These are phyloP conservation scores for Capsella bursapastoris DNA, from an alignment of 345 rosid species.

Conservation along the genomic window DNA sequence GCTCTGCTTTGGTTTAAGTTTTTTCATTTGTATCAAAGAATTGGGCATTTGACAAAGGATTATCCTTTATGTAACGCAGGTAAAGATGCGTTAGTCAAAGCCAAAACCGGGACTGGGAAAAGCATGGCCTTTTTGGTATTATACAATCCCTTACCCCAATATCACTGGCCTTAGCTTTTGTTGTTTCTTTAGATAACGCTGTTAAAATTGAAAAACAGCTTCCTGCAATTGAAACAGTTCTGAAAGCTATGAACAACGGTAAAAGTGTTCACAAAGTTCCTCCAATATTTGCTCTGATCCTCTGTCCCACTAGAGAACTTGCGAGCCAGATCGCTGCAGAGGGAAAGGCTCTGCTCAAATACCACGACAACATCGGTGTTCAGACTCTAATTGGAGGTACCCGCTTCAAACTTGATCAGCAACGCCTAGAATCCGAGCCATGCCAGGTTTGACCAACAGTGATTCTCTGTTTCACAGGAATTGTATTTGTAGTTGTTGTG, in stretches of 20 bases:
- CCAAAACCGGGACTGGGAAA: slow-evolving; percentile 93
- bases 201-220: slow-evolving; percentile 76
- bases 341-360: slow-evolving; percentile 81
- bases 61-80: slow-evolving; percentile 56
- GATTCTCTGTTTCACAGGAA: slow-evolving; percentile 7
- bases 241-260: slow-evolving; percentile 59
- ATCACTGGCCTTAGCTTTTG: slow-evolving; percentile 22
- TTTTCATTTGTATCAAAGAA: not conserved
- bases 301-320: slow-evolving; percentile 93
- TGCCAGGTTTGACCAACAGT: slow-evolving; percentile 67
- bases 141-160: slow-evolving; percentile 29
- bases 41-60: slow-evolving; percentile 27
- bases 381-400: slow-evolving; percentile 92
- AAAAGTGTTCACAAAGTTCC: slow-evolving; percentile 48
- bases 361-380: slow-evolving; percentile 82
- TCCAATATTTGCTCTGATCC: slow-evolving; percentile 69
- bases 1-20: not conserved
- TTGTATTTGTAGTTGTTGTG: slow-evolving; percentile 2
- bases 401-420: slow-evolving; percentile 91
- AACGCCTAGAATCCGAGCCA: slow-evolving; percentile 77
- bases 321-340: slow-evolving; percentile 98
- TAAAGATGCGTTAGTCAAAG: slow-evolving; percentile 88
- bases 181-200: slow-evolving; percentile 45
- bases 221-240: slow-evolving; percentile 99
- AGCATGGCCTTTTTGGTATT: slow-evolving; percentile 89